Evolutionary conservation across 2,329 filamentous ascomycete species (phyloP), one percentile per base, ranked within the genome.

Genomic region (Ampelomyces quisqualis): DNA sequence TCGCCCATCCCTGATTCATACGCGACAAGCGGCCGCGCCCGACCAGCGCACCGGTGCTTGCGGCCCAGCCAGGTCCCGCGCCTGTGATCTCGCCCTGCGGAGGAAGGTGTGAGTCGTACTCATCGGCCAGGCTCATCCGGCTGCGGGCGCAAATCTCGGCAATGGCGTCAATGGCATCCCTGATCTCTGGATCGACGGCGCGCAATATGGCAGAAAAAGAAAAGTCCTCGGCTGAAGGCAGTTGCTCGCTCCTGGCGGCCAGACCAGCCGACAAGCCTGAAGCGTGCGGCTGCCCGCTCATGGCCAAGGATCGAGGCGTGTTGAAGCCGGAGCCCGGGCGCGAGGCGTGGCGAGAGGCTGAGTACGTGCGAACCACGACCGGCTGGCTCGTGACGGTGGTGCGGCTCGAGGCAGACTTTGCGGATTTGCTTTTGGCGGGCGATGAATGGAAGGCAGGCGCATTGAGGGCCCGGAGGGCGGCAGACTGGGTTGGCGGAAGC

Each of bases 111-210:
- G 79, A 78, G 22, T 74, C 76, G 58, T 84, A 81, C 57, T 83
- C 79, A 54, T 83, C 79, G 7, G 80, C 79, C 44, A 84, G 65
- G 52, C 79, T 82, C 56, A 82, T 68, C 50, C 75, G 76, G 61
- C 78, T 83, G 44, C 78, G 72, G 3, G 80, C 80, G 51, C 78
- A 81, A 45, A 84, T 82, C 53, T 82, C 78, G 17, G 80, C 79
- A 51, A 84, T 83, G 11, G 78, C 77, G 55, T 82, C 77, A 38
- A 84, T 72, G 7, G 79, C 79, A 10, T 68, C 67, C 47, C 76
- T 70, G 32, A 83, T 79, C 51, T 82, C 79, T 9, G 77, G 74
- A 40, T 81, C 77, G 40, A 81, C 77, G 19, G 78, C 76, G 17
- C 72, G 71, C 10, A 81, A 65, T 43, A 81, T 79, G 19, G 73